A percentile compares a stretch with the other conserved stretches of the same genome.
These are phyloP conservation scores for Hygrocybe coccinea DNA, from an alignment of 768 basidiomycete species.

Conservation along the genomic window DNA sequence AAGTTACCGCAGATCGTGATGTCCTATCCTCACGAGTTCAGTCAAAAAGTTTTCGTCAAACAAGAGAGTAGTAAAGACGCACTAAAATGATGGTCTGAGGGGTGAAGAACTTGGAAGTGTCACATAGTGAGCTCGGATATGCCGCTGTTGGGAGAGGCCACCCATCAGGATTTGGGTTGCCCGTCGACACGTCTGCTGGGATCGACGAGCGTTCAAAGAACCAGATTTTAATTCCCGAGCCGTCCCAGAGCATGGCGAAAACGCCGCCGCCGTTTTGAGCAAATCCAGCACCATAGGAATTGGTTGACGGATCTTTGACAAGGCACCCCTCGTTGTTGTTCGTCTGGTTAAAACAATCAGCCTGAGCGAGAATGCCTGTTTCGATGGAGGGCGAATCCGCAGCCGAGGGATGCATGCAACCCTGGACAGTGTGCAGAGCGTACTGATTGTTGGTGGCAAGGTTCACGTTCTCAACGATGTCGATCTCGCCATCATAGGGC, in stretches of 20 bases:
- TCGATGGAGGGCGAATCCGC: slow-evolving; percentile 44
- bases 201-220: slow-evolving; percentile 54
- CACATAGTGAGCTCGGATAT: slow-evolving; percentile 54
- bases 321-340: slow-evolving; percentile 64
- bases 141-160: slow-evolving; percentile 62
- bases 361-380: slow-evolving; percentile 26
- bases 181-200: slow-evolving; percentile 39
- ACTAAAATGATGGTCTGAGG: slow-evolving; percentile 65
- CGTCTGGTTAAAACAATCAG: slow-evolving; percentile 52
- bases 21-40: slow-evolving; percentile 43
- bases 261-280: slow-evolving; percentile 65
- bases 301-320: slow-evolving; percentile 47
- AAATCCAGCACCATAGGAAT: slow-evolving; percentile 64
- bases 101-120: slow-evolving; percentile 50
- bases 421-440: slow-evolving; percentile 62
- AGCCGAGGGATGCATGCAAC: slow-evolving; percentile 50
- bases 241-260: slow-evolving; percentile 69
- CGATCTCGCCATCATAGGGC: slow-evolving; percentile 14
- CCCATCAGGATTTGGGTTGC: slow-evolving; percentile 39
- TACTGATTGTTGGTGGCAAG: slow-evolving; percentile 58
- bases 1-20: slow-evolving; percentile 35
- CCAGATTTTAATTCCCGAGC: slow-evolving; percentile 57
- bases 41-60: slow-evolving; percentile 23
- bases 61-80: slow-evolving; percentile 44
- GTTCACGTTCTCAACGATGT: slow-evolving; percentile 37